Evolutionary conservation across 2,329 filamentous ascomycete genomes (phyloP), one percentile per base, ranked within the genome.

Genomic region (Ophiostoma piceae): DNA sequence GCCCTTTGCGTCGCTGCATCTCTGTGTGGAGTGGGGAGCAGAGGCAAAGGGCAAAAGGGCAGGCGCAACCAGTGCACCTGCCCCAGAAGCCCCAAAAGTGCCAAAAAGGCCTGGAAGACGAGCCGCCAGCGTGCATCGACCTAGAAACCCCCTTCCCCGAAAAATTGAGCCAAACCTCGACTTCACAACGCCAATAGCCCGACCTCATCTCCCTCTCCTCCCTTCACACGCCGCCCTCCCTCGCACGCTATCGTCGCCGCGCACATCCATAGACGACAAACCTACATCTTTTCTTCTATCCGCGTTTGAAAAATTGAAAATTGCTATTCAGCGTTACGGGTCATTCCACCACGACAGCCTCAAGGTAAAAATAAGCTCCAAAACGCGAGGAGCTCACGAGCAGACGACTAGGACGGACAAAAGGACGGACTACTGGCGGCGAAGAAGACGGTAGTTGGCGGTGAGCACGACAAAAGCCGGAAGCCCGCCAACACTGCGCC

Each of bases 121-220:
- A 26, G 51, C 43, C 67, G 57, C 37, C 16, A 47, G 65, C 41
- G 54, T 67, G 68, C 68, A 69, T 71, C 70, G 57, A 69, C 68
- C 66, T 66, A 7, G 14, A 66, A 60, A 22, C 35, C 68, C 68
- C 68, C 68, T 68, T 69, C 57, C 43, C 68, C 32, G 66, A 71
- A 71, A 71, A 71, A 71, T 64, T 71, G 39, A 68, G 62, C 66
- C 70, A 70, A 35, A 68, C 70, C 41, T 69, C 47, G 43, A 41
- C 65, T 35, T 65, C 43, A 51, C 65, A 47, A 47, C 26, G 43
- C 32, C 32, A 68, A 19, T 47, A 41, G 51, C 22, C 26, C 65
- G 35, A 57, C 54, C 66, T 41, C 54, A 67, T 29, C 37, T 32
- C 57, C 43, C 19, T 39, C 60, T 26, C 41, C 62, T n/a, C 43